Percentiles rank a stretch among this genome's conserved stretches.
Conservation (phyloP, 352 stramenopile genomes). For the Globisporangium heterothallicum region DNA sequence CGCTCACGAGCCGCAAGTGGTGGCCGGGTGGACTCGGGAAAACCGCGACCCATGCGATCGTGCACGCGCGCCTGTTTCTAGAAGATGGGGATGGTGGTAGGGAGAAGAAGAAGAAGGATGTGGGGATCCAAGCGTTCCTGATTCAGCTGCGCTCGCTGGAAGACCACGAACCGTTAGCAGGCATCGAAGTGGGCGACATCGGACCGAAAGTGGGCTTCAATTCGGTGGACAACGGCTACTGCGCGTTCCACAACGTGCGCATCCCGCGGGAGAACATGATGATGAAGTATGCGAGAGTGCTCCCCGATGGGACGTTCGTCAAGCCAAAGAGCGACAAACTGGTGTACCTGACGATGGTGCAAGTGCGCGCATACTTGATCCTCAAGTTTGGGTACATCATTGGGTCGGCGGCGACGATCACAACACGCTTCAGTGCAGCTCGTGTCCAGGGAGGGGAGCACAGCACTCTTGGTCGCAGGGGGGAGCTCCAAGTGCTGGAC, state of each 20-base stretch:
- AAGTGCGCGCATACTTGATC: slow-evolving; percentile 21
- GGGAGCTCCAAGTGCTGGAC: slow-evolving; percentile 31
- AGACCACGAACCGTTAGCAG: slow-evolving; percentile 70
- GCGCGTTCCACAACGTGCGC: slow-evolving; percentile 76
- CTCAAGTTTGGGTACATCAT: slow-evolving; percentile 16
- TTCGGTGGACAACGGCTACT: slow-evolving; percentile 91
- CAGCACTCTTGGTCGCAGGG: slow-evolving; percentile 9
- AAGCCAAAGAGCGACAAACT: slow-evolving; percentile 63
- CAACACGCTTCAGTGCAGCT: slow-evolving; percentile 24
- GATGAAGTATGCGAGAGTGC: slow-evolving; percentile 41
- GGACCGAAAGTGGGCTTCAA: slow-evolving; percentile 91
- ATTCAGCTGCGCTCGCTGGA: slow-evolving; percentile 85
- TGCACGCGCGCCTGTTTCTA: slow-evolving; percentile 82
- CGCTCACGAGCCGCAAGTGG: slow-evolving; percentile 93
- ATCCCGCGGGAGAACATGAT: slow-evolving; percentile 76
- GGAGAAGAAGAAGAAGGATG: slow-evolving; percentile 33
- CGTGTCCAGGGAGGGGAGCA: slow-evolving; percentile 21
- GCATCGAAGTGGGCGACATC: slow-evolving; percentile 89
- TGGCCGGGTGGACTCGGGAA: slow-evolving; percentile 92
- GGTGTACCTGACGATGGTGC: slow-evolving; percentile 36
- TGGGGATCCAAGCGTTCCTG: slow-evolving; percentile 93
- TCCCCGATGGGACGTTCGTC: slow-evolving; percentile 50
- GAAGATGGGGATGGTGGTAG: slow-evolving; percentile 27
- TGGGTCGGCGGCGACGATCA: slow-evolving; percentile 17
- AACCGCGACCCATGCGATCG: slow-evolving; percentile 89